Evolutionary conservation across 768 basidiomycete genomes (phyloP).

Genomic region (Rhizopogon sp.): DNA sequence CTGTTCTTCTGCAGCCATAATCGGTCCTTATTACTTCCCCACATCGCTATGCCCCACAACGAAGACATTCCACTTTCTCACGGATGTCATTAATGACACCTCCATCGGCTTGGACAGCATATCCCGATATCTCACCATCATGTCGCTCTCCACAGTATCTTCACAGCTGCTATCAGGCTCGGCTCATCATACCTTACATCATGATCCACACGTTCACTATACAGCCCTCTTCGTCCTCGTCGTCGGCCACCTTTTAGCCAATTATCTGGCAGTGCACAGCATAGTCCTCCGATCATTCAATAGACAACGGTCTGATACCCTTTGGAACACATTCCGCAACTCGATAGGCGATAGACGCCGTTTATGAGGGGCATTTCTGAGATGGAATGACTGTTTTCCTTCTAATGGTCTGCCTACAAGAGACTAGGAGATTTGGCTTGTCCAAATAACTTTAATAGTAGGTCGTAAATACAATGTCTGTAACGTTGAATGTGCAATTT

Average conservation of each 20-base stretch:
- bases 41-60: conserved; percentile 65
- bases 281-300: conserved; percentile 56
- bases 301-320: conserved; percentile 49
- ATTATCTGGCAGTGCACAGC: conserved; percentile 56
- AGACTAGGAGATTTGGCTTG: too few relatives aligned
- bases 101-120: conserved; percentile 58
- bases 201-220: conserved; percentile 46
- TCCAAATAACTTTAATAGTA: too few relatives aligned
- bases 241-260: conserved; percentile 48
- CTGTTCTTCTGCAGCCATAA: conserved; percentile 42
- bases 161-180: conserved; percentile 25
- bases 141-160: conserved; percentile 24
- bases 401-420: too few relatives aligned
- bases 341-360: background rate
- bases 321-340: conserved; percentile 35
- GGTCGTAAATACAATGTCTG: too few relatives aligned
- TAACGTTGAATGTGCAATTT: too few relatives aligned
- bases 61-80: conserved; percentile 62
- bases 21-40: conserved; percentile 56
- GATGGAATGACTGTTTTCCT: too few relatives aligned
- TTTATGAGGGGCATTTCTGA: too few relatives aligned
- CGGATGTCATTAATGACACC: conserved; percentile 61
- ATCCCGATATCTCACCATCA: conserved; percentile 45
- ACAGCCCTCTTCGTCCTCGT: conserved; percentile 46
- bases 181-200: conserved; percentile 48